Conservation (phyloP, 2,329 filamentous ascomycete genomes). For the Fusarium sp. region DNA sequence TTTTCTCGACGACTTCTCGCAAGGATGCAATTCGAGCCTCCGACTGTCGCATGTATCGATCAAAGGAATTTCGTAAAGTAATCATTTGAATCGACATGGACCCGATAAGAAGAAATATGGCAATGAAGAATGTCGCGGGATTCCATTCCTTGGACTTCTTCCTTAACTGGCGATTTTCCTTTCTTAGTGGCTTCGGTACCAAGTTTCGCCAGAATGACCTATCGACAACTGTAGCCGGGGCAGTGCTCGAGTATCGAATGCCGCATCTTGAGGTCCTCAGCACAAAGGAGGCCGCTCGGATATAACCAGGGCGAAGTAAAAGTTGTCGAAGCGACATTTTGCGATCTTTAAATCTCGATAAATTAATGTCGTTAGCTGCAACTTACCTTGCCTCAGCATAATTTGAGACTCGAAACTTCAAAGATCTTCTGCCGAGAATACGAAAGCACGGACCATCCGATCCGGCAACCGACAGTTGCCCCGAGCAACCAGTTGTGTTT, state of each 20-base stretch:
- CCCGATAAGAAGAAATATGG: slow-evolving; percentile 86
- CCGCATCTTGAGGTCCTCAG: background rate
- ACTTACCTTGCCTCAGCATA: no score
- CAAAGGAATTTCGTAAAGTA: slow-evolving; percentile 77
- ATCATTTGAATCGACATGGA: slow-evolving; percentile 97
- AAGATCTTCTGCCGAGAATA: slow-evolving; percentile 33
- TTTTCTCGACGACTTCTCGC: slow-evolving; percentile 76
- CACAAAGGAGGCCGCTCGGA: slow-evolving; percentile 4
- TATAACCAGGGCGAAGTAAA: background rate
- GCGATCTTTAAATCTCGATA: background rate
- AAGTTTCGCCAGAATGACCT: slow-evolving; percentile 74
- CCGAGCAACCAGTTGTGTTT: slow-evolving; percentile 50
- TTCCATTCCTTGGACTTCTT: slow-evolving; percentile 75
- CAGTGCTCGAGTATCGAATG: slow-evolving; percentile 49
- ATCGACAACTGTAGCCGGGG: slow-evolving; percentile 62
- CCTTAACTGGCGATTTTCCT: slow-evolving; percentile 50
- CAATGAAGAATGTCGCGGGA: slow-evolving; percentile 82
- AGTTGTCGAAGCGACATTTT: slow-evolving; percentile 32
- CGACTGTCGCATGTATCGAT: slow-evolving; percentile 76
- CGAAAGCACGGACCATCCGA: slow-evolving; percentile 35
- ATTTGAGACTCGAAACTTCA: slow-evolving; percentile 1
- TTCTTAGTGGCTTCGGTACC: slow-evolving; percentile 72
- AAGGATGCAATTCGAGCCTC: slow-evolving; percentile 82
- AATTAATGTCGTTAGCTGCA: slow-evolving; percentile 2
- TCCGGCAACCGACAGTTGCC: slow-evolving; percentile 45